phyloP scores from a whole-genome alignment of 164 flowering plant genomes.

The Amborella trichopoda region DNA sequence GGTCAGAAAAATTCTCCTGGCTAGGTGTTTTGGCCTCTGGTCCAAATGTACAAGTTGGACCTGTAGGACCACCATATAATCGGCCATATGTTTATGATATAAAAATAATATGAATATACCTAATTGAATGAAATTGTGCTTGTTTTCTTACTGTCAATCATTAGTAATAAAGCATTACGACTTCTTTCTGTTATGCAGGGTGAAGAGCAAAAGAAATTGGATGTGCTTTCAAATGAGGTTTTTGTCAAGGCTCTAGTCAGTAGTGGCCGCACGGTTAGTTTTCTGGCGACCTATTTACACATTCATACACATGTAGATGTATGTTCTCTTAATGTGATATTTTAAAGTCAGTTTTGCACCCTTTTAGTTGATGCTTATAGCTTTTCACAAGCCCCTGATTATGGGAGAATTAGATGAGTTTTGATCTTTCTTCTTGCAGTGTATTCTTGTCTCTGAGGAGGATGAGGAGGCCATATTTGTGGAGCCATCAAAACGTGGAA shows the following conservation, averaged over 20 bases:
- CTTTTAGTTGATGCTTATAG: background rate
- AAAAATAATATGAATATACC: no score
- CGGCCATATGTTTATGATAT: no score
- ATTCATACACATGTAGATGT: background rate
- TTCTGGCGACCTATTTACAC: background rate
- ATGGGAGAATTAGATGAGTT: background rate
- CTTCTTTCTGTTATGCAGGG: slow-evolving; percentile 35
- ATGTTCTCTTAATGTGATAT: background rate
- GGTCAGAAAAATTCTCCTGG: no score
- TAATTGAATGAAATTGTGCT: no score
- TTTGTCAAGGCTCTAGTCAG: slow-evolving; percentile 85
- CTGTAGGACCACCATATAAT: no score
- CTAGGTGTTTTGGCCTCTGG: no score
- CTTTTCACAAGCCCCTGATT: background rate
- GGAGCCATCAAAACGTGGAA: slow-evolving; percentile 76
- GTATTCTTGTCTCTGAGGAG: slow-evolving; percentile 96
- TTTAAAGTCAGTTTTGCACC: background rate
- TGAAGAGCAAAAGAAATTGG: slow-evolving; percentile 96
- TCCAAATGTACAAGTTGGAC: no score
- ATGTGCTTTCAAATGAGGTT: slow-evolving; percentile 94
- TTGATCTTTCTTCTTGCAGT: slow-evolving; percentile 24
- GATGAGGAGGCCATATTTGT: slow-evolving; percentile 95
- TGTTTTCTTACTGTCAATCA: no score
- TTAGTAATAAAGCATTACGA: no score
- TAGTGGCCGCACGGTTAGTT: slow-evolving; percentile 91